Percentiles rank a stretch among this genome's conserved stretches.
These are phyloP conservation scores for Corchorus olitorius DNA, from an alignment of 345 rosid species.

Conservation along the genomic window DNA sequence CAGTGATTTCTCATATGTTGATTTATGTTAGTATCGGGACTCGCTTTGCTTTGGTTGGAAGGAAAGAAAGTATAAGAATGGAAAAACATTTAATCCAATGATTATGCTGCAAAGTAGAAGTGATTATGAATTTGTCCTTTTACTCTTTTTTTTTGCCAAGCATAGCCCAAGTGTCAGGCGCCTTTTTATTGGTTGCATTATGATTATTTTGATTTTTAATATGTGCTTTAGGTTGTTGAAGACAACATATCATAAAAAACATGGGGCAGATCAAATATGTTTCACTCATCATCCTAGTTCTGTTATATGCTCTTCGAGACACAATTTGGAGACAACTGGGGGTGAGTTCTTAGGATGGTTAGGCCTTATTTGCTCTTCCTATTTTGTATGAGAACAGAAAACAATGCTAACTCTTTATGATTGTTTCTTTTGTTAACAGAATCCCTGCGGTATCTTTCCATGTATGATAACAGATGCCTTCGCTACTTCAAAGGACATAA, in stretches of 20 bases:
- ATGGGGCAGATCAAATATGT: constrained; percentile 90
- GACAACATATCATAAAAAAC: constrained; percentile 94
- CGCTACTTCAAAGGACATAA: constrained; percentile 98
- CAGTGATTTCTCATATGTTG: not conserved
- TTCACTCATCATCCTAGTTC: constrained; percentile 98
- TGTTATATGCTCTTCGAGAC: constrained; percentile 82
- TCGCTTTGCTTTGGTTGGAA: no score
- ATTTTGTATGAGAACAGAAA: not conserved
- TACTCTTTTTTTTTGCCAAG: no score
- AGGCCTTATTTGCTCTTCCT: not conserved
- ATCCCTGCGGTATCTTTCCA: constrained; percentile 83
- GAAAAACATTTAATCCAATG: no score
- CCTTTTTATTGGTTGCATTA: not conserved
- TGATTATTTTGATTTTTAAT: not conserved
- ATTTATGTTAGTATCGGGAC: not conserved
- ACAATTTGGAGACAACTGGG: constrained; percentile 75
- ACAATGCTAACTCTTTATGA: not conserved
- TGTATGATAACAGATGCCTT: constrained; percentile 95
- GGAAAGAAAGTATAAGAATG: no score
- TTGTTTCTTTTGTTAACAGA: constrained; percentile 51
- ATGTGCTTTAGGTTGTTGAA: constrained; percentile 67
- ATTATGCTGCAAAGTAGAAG: no score
- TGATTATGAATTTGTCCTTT: no score
- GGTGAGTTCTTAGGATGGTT: constrained; percentile 43
- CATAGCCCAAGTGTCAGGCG: not conserved